These are phyloP conservation scores for cucumber (Cucumis sativus) DNA, from an alignment of 306 rosid genomes.

Conservation along the genomic window DNA sequence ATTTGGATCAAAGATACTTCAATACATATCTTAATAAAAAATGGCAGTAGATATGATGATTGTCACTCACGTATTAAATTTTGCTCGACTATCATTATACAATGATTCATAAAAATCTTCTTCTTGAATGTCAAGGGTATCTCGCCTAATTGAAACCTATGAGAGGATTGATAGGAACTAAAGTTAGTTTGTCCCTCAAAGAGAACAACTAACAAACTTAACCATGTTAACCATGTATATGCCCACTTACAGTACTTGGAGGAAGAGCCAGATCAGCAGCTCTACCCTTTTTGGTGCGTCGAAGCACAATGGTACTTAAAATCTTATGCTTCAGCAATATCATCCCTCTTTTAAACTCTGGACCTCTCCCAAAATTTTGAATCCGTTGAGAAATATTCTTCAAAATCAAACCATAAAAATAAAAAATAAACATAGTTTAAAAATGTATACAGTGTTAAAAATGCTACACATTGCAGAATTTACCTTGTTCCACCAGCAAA, in stretches of 20 bases:
- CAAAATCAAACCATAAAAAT: conserved; percentile 20
- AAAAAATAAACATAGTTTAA: not conserved
- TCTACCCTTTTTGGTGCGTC: conserved; percentile 86
- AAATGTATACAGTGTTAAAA: not conserved
- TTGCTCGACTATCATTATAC: conserved; percentile 73
- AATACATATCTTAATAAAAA: not conserved
- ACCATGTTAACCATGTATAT: not conserved
- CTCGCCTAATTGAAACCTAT: conserved; percentile 75
- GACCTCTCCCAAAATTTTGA: conserved; percentile 23
- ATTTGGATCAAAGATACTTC: not conserved
- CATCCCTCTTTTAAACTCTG: conserved; percentile 53
- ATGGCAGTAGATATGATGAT: conserved; percentile 4
- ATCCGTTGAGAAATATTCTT: conserved; percentile 63
- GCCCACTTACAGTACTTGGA: conserved; percentile 71
- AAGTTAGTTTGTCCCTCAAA: not conserved
- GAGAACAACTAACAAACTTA: not conserved
- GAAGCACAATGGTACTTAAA: conserved; percentile 51
- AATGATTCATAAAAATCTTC: conserved; percentile 78
- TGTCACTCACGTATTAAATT: conserved; percentile 60
- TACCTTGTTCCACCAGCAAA: conserved; percentile 98
- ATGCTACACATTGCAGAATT: conserved; percentile 19
- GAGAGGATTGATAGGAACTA: conserved; percentile 1
- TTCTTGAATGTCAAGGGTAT: conserved; percentile 62
- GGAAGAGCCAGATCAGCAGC: conserved; percentile 96
- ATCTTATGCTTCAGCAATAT: conserved; percentile 62